These are phyloP conservation scores for Cutaneotrichosporon curvatum DNA, from an alignment of 1,284 basidiomycete genomes.

Conservation along the genomic window DNA sequence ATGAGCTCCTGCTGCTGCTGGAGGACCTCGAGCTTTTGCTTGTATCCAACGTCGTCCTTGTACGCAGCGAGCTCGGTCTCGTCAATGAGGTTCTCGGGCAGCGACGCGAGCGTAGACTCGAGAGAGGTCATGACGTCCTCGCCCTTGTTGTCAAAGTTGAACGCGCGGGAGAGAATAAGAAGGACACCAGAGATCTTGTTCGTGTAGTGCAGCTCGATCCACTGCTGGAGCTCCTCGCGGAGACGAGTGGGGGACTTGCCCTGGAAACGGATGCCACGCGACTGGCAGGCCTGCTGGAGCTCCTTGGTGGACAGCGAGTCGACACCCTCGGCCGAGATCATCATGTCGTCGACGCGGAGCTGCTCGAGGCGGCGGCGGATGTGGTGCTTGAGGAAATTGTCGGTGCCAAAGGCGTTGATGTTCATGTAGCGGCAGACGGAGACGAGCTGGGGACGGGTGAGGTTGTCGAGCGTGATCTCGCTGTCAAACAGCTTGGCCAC, in stretches of 20 bases:
- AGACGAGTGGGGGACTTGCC: constrained; percentile 76
- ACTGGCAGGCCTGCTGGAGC: constrained; percentile 86
- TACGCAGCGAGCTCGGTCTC: constrained; percentile 96
- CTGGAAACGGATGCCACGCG: constrained; percentile 82
- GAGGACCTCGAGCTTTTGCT: constrained; percentile 94
- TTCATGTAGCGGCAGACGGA: constrained; percentile 98
- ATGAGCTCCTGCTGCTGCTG: constrained; percentile 99
- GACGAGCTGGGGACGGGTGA: constrained; percentile 92
- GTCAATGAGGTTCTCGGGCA: constrained; percentile 92
- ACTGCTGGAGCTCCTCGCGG: constrained; percentile 81
- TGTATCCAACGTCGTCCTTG: constrained; percentile 80
- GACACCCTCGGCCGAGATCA: constrained; percentile 82
- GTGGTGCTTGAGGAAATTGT: constrained; percentile 93
- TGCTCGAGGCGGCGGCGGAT: constrained; percentile 78
- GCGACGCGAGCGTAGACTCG: constrained; percentile 81
- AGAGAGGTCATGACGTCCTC: constrained; percentile 76
- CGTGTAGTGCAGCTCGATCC: constrained; percentile 88
- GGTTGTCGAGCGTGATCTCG: constrained; percentile 94
- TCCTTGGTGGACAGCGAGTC: constrained; percentile 85
- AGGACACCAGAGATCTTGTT: constrained; percentile 83
- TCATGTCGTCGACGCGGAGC: constrained; percentile 82
- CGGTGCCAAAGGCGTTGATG: constrained; percentile 95
- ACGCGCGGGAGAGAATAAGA: constrained; percentile 84
- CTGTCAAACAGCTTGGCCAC: constrained; percentile 97
- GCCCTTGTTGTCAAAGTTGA: constrained; percentile 81